Conservation (phyloP, 441 rosid species). For the Corymbia citriodora region DNA sequence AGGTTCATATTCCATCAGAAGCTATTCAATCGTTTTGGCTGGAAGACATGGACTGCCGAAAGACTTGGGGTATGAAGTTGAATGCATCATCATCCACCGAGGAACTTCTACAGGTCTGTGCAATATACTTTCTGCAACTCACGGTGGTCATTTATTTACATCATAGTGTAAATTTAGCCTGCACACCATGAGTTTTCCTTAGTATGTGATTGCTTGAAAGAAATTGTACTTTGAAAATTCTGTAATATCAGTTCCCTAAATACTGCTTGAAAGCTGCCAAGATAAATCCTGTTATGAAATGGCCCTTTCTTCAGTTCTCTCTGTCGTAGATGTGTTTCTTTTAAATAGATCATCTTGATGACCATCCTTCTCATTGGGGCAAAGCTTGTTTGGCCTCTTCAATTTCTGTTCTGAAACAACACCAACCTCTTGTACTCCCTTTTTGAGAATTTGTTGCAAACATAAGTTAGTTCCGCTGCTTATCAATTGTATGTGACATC, state of each 20-base stretch:
- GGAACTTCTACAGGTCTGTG: conserved; percentile 3
- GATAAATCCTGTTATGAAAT: background rate
- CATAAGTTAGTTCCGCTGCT: background rate
- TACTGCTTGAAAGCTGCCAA: background rate
- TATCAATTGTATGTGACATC: background rate
- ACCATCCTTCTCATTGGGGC: background rate
- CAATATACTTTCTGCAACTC: background rate
- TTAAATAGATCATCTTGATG: background rate
- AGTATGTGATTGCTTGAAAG: background rate
- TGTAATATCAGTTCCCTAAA: background rate
- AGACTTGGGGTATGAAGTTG: conserved; percentile 9
- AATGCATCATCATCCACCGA: background rate
- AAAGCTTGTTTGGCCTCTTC: background rate
- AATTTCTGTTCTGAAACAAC: background rate
- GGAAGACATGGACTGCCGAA: conserved; percentile 1
- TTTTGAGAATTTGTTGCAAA: background rate
- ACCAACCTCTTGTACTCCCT: background rate
- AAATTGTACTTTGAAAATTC: background rate
- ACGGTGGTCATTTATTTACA: background rate
- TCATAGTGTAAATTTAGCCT: background rate
- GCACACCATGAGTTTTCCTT: background rate
- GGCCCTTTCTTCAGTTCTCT: background rate
- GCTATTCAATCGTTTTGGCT: conserved; percentile 7
- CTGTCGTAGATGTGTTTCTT: background rate
- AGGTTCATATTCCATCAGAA: background rate